Base-by-base conservation (phyloP, 768 basidiomycete species). In the Hydnomerulius pinastri region DNA sequence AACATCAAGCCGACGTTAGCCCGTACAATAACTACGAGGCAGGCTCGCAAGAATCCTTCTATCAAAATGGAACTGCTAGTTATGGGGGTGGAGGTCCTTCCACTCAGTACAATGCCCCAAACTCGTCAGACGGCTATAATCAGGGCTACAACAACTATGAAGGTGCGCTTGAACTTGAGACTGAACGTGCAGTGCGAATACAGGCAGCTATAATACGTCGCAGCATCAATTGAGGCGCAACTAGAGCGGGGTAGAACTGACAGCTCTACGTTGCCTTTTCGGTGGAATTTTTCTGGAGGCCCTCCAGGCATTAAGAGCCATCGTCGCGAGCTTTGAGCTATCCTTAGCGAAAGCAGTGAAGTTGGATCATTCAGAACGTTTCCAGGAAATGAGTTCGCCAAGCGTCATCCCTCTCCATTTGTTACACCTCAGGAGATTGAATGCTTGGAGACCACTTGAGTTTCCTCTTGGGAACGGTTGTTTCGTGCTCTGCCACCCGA, bases 151-250 rank as follows among this genome's bases (percentile, higher is more conserved):
- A 79, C 73, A 79, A 68, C 59, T 75, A 73, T 74, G 89, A 91
- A 92, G 90, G 90, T 92, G 81, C 89, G 90, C 88, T 85, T 73
- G 77, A 80, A 78, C 70, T 82, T 83, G 72, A 83, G 80, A 81
- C 76, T 82, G 68, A 79, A 68, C 60, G 62, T 63, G 49, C 67
- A 67, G 67, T 62, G 72, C 69, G 66, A 75, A 70, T 64, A 71
- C 61, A 73, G 73, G 73, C 69, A 71, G 69, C 66, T 66, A 38
- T 57, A 47, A 56, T 53, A 51, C 55, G 43, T 63, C 61, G 57
- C 61, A 53, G 66, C 68, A 70, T 66, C 66, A 47, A 56, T 64
- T 68, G 60, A 68, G 68, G 69, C 73, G 72, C 76, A 67, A 74
- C 67, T 72, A 69, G 77, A 74, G 79, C 78, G 79, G 73, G 71